A percentile compares a stretch with the other conserved stretches of the same genome.
These are phyloP conservation scores for Kazachstania sp. DNA, from an alignment of 1,139 yeast species.

Conservation along the genomic window DNA sequence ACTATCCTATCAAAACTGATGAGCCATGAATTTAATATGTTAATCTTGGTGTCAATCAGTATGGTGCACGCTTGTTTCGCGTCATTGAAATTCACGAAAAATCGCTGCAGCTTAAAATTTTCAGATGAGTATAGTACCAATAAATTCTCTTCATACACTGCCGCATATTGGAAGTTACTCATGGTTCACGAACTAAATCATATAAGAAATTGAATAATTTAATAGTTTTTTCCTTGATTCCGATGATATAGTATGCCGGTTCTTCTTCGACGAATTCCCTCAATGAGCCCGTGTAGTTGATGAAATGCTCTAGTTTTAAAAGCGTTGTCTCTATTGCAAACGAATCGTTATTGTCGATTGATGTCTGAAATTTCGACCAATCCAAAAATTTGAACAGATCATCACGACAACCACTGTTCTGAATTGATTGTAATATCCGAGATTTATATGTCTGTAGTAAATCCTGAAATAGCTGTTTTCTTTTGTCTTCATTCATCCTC, in stretches of 20 bases:
- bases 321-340: conserved; percentile 7
- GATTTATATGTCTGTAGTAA: not conserved
- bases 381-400: not conserved
- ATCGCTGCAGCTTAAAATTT: too few species aligned
- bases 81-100: too few species aligned
- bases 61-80: too few species aligned
- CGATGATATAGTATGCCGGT: conserved; percentile 12
- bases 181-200: not conserved
- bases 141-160: too few species aligned
- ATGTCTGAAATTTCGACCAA: not conserved
- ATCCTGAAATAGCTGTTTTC: conserved; percentile 14
- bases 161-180: not conserved
- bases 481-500: conserved; percentile 12
- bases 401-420: not conserved
- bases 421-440: not conserved
- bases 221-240: conserved; percentile 13
- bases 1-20: too few species aligned
- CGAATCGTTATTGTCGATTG: not conserved
- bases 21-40: too few species aligned
- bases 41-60: too few species aligned
- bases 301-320: conserved; percentile 7
- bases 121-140: too few species aligned
- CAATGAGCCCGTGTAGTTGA: not conserved
- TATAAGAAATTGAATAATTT: not conserved
- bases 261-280: conserved; percentile 1